Evolutionary conservation across 371 early-diverging fungal species (phyloP), one percentile per base, ranked within the genome.

Genomic region (Mucor racemosus): DNA sequence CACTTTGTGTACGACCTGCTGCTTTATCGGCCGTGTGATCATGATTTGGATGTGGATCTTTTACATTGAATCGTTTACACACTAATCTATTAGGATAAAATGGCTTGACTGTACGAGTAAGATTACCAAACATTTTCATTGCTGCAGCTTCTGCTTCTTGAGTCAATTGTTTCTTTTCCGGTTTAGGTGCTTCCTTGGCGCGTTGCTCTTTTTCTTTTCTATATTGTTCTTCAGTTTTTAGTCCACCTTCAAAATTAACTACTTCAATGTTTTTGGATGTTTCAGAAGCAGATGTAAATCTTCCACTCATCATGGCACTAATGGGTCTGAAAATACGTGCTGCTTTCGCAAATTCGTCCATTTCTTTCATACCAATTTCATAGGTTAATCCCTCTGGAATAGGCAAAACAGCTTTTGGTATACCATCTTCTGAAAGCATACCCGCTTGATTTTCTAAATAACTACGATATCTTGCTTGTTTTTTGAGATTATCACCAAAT

Each of bases 51-150:
- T 90, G 90, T 13, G 94, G 94, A 56, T 91, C 85, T 2, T 88
- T 84, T 0, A 95, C 87, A 68, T 91, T 91, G 75, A 95, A 93
- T 17, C 95, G 84, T 66, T 94, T 95, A 76, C 94, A 95, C 0
- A 94, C 79, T 14, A 94, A 86, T 39, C 84, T 77, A 14, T 69
- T 76, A 0, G 96, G 96, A 57, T 83, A 86, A 70, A 91, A 94
- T 5, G 82, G 84, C 21, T 73, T 72, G 19, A 65, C 68, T 0
- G 86, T 80, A 7, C 96, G 84, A 6, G 94, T 95, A n/a, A 89
- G 67, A 3, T 69, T 71, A 15, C 94, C 94, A 85, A 92, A 93
- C 88, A 90, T 90, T 6, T 88, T 85, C 86, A 88, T 84, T 1
- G 85, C 81, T 2, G 91, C 92, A 3, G 90, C 89, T 66, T 87